These are phyloP conservation scores for Colletotrichum cereale DNA, from an alignment of 2,329 filamentous ascomycete species.

Conservation along the genomic window DNA sequence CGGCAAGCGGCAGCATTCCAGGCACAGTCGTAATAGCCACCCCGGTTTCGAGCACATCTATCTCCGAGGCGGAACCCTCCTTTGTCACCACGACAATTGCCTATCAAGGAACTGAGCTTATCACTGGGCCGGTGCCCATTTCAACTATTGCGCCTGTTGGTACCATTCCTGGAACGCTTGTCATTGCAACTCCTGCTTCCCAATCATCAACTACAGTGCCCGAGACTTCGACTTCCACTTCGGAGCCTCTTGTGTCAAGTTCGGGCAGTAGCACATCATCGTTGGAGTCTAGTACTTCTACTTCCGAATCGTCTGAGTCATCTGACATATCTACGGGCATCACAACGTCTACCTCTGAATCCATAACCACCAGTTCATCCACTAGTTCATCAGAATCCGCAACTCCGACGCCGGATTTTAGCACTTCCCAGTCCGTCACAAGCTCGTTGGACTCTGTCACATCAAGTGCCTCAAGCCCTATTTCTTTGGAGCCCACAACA, in stretches of 20 bases:
- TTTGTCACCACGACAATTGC: slow-evolving; percentile 13
- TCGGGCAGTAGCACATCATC: background rate
- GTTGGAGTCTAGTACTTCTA: background rate
- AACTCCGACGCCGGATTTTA: background rate
- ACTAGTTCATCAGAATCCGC: background rate
- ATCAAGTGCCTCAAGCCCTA: background rate
- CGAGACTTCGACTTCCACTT: background rate
- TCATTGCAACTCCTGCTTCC: background rate
- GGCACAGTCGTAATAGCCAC: slow-evolving; percentile 16
- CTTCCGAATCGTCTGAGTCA: background rate
- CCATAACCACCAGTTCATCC: background rate
- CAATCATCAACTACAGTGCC: background rate
- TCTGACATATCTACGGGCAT: background rate
- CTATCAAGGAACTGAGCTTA: background rate
- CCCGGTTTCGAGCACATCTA: background rate
- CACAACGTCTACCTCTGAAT: background rate
- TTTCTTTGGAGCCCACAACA: too few species aligned
- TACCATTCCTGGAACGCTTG: slow-evolving; percentile 1
- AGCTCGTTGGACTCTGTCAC: background rate
- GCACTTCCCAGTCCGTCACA: background rate
- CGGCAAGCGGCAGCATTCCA: background rate
- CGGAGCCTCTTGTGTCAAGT: background rate
- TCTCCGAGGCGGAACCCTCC: background rate
- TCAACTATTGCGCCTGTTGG: background rate
- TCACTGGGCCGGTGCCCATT: background rate